A percentile compares a stretch with the other conserved stretches of the same genome.
Evolutionary conservation across 2,329 filamentous ascomycete species (phyloP).

Genomic region (Pestalotiopsis sp.): DNA sequence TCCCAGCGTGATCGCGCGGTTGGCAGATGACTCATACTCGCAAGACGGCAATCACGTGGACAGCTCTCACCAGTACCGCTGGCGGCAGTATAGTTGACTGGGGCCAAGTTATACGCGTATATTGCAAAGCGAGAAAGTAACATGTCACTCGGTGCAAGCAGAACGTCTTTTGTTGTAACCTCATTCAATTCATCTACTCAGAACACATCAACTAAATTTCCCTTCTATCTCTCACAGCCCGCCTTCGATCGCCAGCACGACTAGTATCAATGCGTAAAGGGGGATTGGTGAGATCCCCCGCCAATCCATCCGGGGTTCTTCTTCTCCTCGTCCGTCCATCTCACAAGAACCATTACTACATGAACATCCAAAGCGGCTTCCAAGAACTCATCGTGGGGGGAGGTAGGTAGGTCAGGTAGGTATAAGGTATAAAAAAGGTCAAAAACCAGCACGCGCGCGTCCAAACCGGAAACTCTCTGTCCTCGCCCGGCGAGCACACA

Average conservation of each 20-base stretch:
- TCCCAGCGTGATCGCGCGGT: not conserved
- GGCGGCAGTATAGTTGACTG: not conserved
- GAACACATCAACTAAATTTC: not conserved
- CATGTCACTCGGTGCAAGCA: not conserved
- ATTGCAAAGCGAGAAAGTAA: not conserved
- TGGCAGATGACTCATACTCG: not conserved
- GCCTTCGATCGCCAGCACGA: not conserved
- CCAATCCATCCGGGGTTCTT: not conserved
- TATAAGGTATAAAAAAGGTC: not conserved
- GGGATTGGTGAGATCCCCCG: not conserved
- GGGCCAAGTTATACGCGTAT: too few relatives aligned
- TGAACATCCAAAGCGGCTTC: not conserved
- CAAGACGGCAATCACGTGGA: too few relatives aligned
- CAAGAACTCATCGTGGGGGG: not conserved
- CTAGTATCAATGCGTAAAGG: not conserved
- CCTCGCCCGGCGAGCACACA: slow-evolving; percentile 9
- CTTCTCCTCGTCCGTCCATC: not conserved
- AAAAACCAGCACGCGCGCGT: slow-evolving; percentile 6
- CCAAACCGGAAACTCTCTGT: not conserved
- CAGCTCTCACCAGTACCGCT: not conserved
- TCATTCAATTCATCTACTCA: slow-evolving; percentile 10
- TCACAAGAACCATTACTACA: not conserved
- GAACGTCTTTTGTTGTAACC: not conserved
- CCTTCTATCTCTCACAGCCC: not conserved
- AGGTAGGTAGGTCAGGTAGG: not conserved